phyloP scores from a whole-genome alignment of 2,329 filamentous ascomycete species.

The Fusarium cicatricum region DNA sequence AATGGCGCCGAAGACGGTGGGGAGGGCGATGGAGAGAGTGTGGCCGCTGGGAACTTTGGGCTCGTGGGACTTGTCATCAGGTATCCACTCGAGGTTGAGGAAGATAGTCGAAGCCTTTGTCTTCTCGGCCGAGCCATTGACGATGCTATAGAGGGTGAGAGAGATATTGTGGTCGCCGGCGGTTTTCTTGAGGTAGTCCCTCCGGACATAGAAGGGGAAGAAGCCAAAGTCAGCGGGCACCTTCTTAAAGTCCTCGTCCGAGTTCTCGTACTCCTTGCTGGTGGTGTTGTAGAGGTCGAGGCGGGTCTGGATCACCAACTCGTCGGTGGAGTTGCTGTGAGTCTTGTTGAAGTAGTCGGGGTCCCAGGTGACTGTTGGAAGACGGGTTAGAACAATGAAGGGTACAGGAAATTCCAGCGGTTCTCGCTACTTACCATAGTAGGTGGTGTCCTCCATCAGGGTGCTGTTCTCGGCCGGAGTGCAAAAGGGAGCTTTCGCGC shows the following conservation, averaged over 20 bases:
- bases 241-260: conserved; percentile 46
- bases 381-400: background rate
- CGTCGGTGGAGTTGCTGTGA: conserved; percentile 46
- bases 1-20: conserved; percentile 58
- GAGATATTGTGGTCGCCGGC: conserved; percentile 55
- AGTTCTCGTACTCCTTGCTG: conserved; percentile 46
- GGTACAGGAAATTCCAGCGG: background rate
- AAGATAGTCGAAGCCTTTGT: conserved; percentile 55
- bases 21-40: conserved; percentile 62
- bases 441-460: conserved; percentile 56
- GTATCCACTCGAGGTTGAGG: conserved; percentile 46
- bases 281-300: conserved; percentile 53
- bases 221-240: conserved; percentile 56
- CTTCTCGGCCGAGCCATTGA: conserved; percentile 46
- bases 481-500: conserved; percentile 60
- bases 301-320: conserved; percentile 48
- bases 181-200: conserved; percentile 49
- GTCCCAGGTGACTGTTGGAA: conserved; percentile 64
- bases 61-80: conserved; percentile 44
- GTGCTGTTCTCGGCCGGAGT: conserved; percentile 54
- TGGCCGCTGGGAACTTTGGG: conserved; percentile 46
- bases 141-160: conserved; percentile 53
- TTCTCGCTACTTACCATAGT: conserved; percentile 56
- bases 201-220: conserved; percentile 55
- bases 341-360: conserved; percentile 57